Percentiles rank a stretch among this genome's conserved stretches.
phyloP scores from a whole-genome alignment of 2,329 filamentous ascomycete species.

The Beauveria australis region DNA sequence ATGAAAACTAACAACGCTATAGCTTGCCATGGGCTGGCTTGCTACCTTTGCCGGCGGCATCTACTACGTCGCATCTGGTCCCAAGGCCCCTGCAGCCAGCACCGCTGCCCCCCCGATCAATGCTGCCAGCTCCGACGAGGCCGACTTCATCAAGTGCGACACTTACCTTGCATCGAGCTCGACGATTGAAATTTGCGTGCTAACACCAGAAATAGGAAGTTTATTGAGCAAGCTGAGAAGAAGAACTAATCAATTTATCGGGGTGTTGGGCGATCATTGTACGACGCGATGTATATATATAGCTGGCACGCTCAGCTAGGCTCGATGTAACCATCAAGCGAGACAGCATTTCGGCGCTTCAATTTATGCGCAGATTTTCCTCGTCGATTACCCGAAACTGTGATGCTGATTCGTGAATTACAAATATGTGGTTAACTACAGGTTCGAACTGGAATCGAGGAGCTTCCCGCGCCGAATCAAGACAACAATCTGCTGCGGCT shows the following conservation, averaged over 20 bases:
- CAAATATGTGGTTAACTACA: background rate
- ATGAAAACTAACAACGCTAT: slow-evolving; percentile 16
- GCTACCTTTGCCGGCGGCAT: slow-evolving; percentile 40
- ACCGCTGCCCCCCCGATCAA: slow-evolving; percentile 49
- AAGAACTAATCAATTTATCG: slow-evolving; percentile 25
- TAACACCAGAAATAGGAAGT: slow-evolving; percentile 27
- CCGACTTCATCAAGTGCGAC: slow-evolving; percentile 56
- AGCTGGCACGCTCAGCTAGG: slow-evolving; percentile 5
- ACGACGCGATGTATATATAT: slow-evolving; percentile 28
- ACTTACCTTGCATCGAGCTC: background rate
- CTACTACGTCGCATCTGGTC: slow-evolving; percentile 36
- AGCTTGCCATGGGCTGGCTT: slow-evolving; percentile 53
- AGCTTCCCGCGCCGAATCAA: background rate
- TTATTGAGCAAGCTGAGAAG: slow-evolving; percentile 33
- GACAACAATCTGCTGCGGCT: no score
- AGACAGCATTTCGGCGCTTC: slow-evolving; percentile 8
- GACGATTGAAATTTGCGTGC: slow-evolving; percentile 3
- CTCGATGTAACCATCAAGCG: background rate
- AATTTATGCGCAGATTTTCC: slow-evolving; percentile 7
- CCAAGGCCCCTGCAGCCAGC: slow-evolving; percentile 33
- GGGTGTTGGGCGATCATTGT: slow-evolving; percentile 18
- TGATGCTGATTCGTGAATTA: background rate
- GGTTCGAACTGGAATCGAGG: background rate
- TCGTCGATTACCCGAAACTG: background rate
- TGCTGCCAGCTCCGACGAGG: slow-evolving; percentile 53